Evolutionary conservation across 768 basidiomycete genomes (phyloP), one percentile per base, ranked within the genome.

Genomic region (Asterophora parasitica): DNA sequence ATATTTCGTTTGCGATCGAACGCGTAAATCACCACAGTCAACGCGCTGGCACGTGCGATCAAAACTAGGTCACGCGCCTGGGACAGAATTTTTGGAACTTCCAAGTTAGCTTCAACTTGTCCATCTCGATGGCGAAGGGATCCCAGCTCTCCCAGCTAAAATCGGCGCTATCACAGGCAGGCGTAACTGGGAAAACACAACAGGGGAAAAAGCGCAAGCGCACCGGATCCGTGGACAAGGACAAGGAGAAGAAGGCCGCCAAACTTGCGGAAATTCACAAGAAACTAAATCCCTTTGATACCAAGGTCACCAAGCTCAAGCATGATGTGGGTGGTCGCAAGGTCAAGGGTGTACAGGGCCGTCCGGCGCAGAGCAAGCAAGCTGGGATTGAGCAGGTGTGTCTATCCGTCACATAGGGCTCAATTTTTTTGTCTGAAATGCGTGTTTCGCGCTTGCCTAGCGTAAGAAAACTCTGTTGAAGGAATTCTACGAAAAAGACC

Each of bases 91-190:
- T 57, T 54, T 46, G 34, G 27, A 28, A 41, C 19, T 48, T 15
- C 16, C 15, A 17, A 34, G 20, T 8, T 26, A 31, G 39, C n/a
- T n/a, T n/a, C 39, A 35, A 39, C 15, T 13, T 20, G 15, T 44
- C 28, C 27, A 39, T 49, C 44, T 41, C 34, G 35, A 88, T 88
- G 85, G 80, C 76, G 36, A 91, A 86, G 61, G 85, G 87, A 54
- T 96, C 94, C 0, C 95, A 97, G 66, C 78, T 98, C 16, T 72
- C 82, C 23, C 93, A 97, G 69, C 84, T 97, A 53, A 96, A 95
- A 62, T 74, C 83, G 7, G 90, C 91, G 8, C 75, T 97, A 34
- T 76, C 79, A 1, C 75, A 85, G 34, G 86, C 88, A 1, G 95
- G 94, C 0, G 67, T 96, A n/a, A 77, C 77, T 10, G 78, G 82